Base-by-base conservation (phyloP, 768 basidiomycete genomes). In the Suillus discolor region DNA sequence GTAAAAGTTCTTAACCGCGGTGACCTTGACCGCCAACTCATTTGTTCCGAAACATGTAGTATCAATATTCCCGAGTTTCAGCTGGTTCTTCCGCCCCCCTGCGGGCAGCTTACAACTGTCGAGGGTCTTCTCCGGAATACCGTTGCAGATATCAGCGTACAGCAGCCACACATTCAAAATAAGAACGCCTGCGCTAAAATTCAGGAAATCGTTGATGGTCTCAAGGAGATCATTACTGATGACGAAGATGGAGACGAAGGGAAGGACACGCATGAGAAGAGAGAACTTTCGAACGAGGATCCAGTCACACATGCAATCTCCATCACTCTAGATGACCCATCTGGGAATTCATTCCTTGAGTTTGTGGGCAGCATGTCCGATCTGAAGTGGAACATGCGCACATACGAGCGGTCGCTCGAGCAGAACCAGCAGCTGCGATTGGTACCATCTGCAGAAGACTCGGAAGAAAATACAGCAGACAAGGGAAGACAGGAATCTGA, bases 301-400 rank as follows among this genome's bases (percentile, higher is more conserved):
- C 71, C 79, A 9, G 85, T 90, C 2, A 86, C 94, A 79, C 82
- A 81, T 25, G 77, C 88, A 4, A 94, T 99, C 73, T 96, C 94
- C 0, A 72, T 99, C 63, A 88, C 83, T 62, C 80, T 99, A 23
- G 94, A 99, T 71, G 97, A 99, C 74, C 96, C 96, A 1, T 82
- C 95, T 1, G 97, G 97, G 8, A 96, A 97, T 78, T 96, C 94
- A n/a, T 99, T 96, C 82, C 82, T 97, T 77, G 95, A 97, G 79
- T 96, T 97, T 72, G 71, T 87, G 4, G 96, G 86, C 12, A 90
- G 88, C 64, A 93, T 94, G 82, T 82, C 90, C 4, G 97, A 99
- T 75, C 91, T 96, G 1, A 93, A 94, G 74, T 99, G 97, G 97
- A 89, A 87, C 71, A 80, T 97, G 79, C 82, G 89, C 65, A 90